Percentiles rank a stretch among this genome's conserved stretches.
Conservation (phyloP, 345 rosid species). For the Eucalyptus lansdowneana region DNA sequence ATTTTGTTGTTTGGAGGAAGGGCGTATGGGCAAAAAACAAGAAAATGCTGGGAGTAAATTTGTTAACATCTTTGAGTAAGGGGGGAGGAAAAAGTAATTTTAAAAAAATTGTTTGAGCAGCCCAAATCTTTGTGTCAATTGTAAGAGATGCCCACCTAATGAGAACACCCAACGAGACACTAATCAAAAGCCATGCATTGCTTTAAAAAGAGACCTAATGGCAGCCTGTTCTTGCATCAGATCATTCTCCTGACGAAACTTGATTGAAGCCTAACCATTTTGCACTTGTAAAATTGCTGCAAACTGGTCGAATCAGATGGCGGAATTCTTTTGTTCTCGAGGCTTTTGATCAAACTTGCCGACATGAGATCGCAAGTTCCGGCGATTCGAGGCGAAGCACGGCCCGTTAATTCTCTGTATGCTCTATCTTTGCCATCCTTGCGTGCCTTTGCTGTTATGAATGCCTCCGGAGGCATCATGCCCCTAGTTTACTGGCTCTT, state of each 20-base stretch:
- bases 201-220: too few species aligned
- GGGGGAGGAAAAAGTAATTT: background rate
- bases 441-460: too few species aligned
- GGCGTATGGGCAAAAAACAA: background rate
- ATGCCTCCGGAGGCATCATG: too few species aligned
- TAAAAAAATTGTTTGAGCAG: background rate
- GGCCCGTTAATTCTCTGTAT: too few species aligned
- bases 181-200: background rate
- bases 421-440: too few species aligned
- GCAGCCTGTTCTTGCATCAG: too few species aligned
- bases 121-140: background rate
- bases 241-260: background rate
- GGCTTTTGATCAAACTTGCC: background rate
- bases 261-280: fast-evolving
- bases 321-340: background rate
- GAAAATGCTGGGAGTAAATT: background rate
- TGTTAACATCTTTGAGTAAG: background rate
- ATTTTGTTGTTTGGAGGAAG: background rate
- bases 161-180: background rate
- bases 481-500: too few species aligned
- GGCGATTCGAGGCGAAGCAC: fast-evolving
- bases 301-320: background rate
- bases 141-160: background rate
- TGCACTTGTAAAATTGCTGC: fast-evolving
- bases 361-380: fast-evolving